A percentile compares a stretch with the other conserved stretches of the same genome.
phyloP scores from a whole-genome alignment of 1,284 basidiomycete species.

The Tilletia setariae region DNA sequence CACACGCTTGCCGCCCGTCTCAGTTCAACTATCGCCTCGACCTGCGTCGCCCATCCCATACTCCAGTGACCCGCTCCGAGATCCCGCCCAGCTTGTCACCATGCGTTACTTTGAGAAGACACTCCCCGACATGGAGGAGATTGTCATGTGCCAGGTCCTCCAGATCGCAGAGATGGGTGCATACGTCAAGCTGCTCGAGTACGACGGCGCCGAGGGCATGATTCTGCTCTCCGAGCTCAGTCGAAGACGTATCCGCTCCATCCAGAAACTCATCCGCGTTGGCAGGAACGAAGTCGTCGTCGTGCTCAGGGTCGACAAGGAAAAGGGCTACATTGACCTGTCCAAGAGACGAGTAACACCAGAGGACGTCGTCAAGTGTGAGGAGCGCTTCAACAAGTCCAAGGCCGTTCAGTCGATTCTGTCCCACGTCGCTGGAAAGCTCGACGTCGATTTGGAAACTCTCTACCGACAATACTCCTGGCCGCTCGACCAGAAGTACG shows the following conservation, averaged over 20 bases:
- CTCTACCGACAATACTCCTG: constrained; percentile 89
- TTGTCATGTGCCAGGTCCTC: constrained; percentile 98
- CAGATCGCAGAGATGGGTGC: constrained; percentile 99
- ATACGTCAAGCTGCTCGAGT: constrained; percentile 97
- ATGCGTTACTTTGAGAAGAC: constrained; percentile 55
- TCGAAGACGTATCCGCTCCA: constrained; percentile 90
- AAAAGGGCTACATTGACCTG: constrained; percentile 99
- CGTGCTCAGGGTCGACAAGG: constrained; percentile 95
- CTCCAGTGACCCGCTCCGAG: background rate
- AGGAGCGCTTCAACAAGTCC: constrained; percentile 96
- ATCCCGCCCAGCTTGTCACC: constrained; percentile 17
- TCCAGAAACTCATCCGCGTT: constrained; percentile 96
- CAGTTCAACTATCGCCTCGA: background rate
- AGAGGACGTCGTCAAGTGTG: constrained; percentile 97
- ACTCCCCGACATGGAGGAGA: constrained; percentile 71
- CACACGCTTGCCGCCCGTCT: background rate
- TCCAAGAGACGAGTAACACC: constrained; percentile 99
- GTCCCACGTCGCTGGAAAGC: constrained; percentile 50
- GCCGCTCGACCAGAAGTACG: constrained; percentile 88
- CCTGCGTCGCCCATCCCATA: background rate
- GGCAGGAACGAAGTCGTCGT: constrained; percentile 98
- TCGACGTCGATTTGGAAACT: constrained; percentile 63
- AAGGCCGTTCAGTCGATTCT: constrained; percentile 61
- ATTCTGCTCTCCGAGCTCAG: constrained; percentile 96
- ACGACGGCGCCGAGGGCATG: constrained; percentile 99